phyloP scores from a whole-genome alignment of 129 eudicot species.

The Centaurea solstitialis region DNA sequence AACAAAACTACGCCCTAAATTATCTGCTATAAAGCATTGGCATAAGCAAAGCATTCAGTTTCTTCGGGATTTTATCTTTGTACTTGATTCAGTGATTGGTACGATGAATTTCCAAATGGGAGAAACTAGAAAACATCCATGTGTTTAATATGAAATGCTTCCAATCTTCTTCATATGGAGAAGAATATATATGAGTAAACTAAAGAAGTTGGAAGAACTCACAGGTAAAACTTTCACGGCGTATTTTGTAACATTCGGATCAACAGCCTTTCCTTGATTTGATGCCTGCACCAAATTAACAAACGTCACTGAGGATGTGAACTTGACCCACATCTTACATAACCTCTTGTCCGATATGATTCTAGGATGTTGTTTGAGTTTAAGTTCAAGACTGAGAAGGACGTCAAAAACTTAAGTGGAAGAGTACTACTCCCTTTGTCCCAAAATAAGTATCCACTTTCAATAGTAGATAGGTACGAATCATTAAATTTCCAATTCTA shows the following conservation, averaged over 20 bases:
- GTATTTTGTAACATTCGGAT: conserved; percentile 88
- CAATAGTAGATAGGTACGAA: no score
- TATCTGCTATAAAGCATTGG: background rate
- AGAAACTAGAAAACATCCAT: conserved; percentile 3
- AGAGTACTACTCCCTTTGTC: no score
- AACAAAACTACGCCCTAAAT: background rate
- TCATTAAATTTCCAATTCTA: no score
- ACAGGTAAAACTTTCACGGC: conserved; percentile 89
- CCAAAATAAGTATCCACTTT: no score
- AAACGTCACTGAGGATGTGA: conserved; percentile 4
- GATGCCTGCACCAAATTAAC: conserved; percentile 55
- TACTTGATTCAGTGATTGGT: background rate
- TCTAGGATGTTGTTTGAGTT: background rate
- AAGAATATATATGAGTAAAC: background rate
- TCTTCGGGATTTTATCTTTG: background rate
- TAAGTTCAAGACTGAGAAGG: background rate
- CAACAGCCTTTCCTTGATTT: conserved; percentile 65
- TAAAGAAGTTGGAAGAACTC: conserved; percentile 38
- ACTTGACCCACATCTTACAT: background rate
- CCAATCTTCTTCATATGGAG: background rate
- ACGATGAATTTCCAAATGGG: background rate
- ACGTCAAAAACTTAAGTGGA: no score
- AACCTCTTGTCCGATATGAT: background rate
- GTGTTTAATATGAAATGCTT: background rate
- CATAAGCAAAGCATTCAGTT: background rate